These are phyloP conservation scores for Phaffomyces opuntiae DNA, from an alignment of 805 yeast genomes.

Conservation along the genomic window DNA sequence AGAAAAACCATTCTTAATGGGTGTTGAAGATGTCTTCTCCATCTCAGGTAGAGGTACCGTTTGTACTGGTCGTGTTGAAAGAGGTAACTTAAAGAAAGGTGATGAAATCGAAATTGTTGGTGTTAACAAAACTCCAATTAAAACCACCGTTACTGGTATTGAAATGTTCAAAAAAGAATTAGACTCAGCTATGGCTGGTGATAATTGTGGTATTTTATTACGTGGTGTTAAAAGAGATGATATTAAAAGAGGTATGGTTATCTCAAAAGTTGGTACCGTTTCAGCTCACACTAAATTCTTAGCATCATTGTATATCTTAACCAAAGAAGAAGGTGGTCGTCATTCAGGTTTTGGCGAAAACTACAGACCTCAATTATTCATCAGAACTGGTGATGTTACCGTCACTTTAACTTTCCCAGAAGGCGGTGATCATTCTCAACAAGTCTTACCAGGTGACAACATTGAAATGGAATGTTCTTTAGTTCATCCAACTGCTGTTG, in stretches of 20 bases:
- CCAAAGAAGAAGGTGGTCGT: conserved; percentile 99
- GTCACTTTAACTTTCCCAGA: conserved; percentile 85
- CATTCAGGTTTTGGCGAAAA: conserved; percentile 94
- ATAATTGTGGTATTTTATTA: conserved; percentile 93
- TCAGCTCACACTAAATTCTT: conserved; percentile 90
- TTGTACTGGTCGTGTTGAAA: conserved; percentile 97
- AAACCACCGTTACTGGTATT: conserved; percentile 95
- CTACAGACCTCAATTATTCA: conserved; percentile 96
- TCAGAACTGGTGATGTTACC: conserved; percentile 95
- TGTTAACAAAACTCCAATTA: conserved; percentile 74
- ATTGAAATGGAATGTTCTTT: conserved; percentile 91
- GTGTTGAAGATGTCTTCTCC: conserved; percentile 95
- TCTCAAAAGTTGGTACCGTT: conserved; percentile 87
- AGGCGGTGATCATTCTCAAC: conserved; percentile 77
- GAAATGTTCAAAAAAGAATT: conserved; percentile 99
- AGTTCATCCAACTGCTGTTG: conserved; percentile 87
- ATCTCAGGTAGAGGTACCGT: conserved; percentile 99
- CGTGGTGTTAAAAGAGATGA: conserved; percentile 99
- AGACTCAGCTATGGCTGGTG: conserved; percentile 98
- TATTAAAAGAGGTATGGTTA: conserved; percentile 94
- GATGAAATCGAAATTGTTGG: conserved; percentile 98
- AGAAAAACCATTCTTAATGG: conserved; percentile 94
- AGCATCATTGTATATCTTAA: conserved; percentile 85
- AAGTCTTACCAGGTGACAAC: conserved; percentile 98
- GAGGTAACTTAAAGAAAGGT: conserved; percentile 96